Conservation (phyloP, 306 rosid genomes). For the Rosa chinensis region DNA sequence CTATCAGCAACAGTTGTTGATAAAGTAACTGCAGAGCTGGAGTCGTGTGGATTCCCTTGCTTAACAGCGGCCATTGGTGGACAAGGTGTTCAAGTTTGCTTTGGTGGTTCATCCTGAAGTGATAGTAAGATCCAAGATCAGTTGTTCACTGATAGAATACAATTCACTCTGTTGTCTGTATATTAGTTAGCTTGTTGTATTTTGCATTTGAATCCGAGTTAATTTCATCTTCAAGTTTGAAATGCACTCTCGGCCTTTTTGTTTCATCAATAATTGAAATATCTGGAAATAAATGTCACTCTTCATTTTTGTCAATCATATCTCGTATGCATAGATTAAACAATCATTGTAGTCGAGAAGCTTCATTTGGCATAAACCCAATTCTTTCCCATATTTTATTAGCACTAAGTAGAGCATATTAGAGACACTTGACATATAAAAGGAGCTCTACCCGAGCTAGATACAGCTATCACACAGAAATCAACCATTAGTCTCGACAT, state of each 20-base stretch:
- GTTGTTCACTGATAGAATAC: constrained; percentile 28
- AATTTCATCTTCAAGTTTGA: not conserved
- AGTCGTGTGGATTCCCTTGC: constrained; percentile 85
- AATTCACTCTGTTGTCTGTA: constrained; percentile 21
- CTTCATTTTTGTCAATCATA: not conserved
- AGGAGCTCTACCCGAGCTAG: not conserved
- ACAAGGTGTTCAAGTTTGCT: constrained; percentile 65
- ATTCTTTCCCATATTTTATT: not conserved
- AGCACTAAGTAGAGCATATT: not conserved
- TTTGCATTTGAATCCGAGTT: not conserved
- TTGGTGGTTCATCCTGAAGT: constrained; percentile 52
- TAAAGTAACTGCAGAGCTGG: constrained; percentile 68
- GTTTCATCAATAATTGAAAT: not conserved
- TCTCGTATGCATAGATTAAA: not conserved
- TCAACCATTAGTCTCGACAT: not conserved
- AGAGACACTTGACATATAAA: not conserved
- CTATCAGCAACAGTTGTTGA: constrained; percentile 73
- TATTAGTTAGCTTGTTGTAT: constrained; percentile 9
- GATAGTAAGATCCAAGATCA: constrained; percentile 22
- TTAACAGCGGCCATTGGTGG: constrained; percentile 79
- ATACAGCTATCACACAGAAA: not conserved
- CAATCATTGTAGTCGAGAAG: not conserved
- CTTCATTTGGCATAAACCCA: not conserved
- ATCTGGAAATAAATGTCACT: not conserved
- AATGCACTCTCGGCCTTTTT: not conserved